Percentiles rank a stretch among this genome's conserved stretches.
Evolutionary conservation across 1,284 basidiomycete genomes (phyloP).

Genomic region (Leccinum olivaceoglutinosum): DNA sequence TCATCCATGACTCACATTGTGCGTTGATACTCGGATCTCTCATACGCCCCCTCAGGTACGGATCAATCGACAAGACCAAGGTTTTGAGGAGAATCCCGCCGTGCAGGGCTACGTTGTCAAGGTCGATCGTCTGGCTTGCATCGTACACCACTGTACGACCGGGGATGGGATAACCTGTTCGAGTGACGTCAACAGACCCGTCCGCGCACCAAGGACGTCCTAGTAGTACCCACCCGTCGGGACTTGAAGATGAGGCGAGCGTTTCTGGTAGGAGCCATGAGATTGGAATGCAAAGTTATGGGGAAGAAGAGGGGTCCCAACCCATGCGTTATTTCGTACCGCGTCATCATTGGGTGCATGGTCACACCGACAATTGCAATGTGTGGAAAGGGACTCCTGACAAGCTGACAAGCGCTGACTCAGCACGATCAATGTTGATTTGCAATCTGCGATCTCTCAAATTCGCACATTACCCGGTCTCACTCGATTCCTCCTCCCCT

Average conservation of each 20-base stretch:
- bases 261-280: slow-evolving; percentile 15
- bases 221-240: slow-evolving; percentile 11
- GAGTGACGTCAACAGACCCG: slow-evolving; percentile 7
- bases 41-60: slow-evolving; percentile 34
- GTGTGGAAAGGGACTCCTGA: too few relatives aligned
- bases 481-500: too few relatives aligned
- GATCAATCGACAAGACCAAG: slow-evolving; percentile 35
- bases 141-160: slow-evolving; percentile 30
- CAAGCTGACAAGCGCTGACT: too few relatives aligned
- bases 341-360: neutral
- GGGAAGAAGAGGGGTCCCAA: neutral
- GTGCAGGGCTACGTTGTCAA: slow-evolving; percentile 32
- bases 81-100: slow-evolving; percentile 38
- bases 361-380: too few relatives aligned
- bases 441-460: too few relatives aligned
- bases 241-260: slow-evolving; percentile 17
- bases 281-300: neutral
- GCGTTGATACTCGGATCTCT: slow-evolving; percentile 10
- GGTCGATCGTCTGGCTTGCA: slow-evolving; percentile 32
- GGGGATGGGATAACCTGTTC: slow-evolving; percentile 25
- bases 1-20: slow-evolving; percentile 7
- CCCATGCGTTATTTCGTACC: neutral
- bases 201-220: neutral
- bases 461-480: too few relatives aligned
- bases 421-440: too few relatives aligned